Percentiles rank a stretch among this genome's conserved stretches.
Conservation (phyloP, 108 stramenopile genomes). For the Chaetoceros tenuissimus region DNA sequence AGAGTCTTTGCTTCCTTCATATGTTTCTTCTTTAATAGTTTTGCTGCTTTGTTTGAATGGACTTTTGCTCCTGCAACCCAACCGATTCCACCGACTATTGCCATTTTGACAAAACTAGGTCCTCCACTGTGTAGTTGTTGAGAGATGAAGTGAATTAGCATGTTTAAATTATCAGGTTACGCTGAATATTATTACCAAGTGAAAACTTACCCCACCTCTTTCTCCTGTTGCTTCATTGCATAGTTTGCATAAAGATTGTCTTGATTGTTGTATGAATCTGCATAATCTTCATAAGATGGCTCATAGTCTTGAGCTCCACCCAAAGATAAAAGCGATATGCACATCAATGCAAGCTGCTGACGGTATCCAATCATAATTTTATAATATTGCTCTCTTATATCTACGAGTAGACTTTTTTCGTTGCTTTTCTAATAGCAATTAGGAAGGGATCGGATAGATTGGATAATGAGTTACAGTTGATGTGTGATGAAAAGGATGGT, state of each 20-base stretch:
- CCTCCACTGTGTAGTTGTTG: slow-evolving; percentile 13
- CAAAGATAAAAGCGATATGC: not conserved
- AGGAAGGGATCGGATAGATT: too few relatives aligned
- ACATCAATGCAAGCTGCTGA: not conserved
- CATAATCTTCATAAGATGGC: slow-evolving; percentile 60
- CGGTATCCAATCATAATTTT: not conserved
- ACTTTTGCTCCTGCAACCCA: slow-evolving; percentile 66
- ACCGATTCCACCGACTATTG: slow-evolving; percentile 33
- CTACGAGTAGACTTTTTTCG: too few relatives aligned
- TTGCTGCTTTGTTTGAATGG: slow-evolving; percentile 55
- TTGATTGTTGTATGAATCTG: slow-evolving; percentile 42
- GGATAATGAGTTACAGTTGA: too few relatives aligned
- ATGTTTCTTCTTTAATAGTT: slow-evolving; percentile 65
- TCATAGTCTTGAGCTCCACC: slow-evolving; percentile 36
- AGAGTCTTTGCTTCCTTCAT: slow-evolving; percentile 78
- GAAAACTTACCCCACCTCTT: slow-evolving; percentile 38
- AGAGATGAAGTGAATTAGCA: not conserved
- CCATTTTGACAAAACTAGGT: slow-evolving; percentile 37
- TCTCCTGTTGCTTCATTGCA: slow-evolving; percentile 49
- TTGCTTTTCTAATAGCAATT: too few relatives aligned
- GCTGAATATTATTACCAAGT: too few relatives aligned
- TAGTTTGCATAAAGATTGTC: slow-evolving; percentile 75
- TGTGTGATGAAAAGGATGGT: too few relatives aligned
- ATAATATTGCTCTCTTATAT: too few relatives aligned
- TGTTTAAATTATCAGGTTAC: too few relatives aligned